A percentile compares a stretch with the other conserved stretches of the same genome.
Conservation (phyloP, 805 yeast species). For the Suhomyces sp. region DNA sequence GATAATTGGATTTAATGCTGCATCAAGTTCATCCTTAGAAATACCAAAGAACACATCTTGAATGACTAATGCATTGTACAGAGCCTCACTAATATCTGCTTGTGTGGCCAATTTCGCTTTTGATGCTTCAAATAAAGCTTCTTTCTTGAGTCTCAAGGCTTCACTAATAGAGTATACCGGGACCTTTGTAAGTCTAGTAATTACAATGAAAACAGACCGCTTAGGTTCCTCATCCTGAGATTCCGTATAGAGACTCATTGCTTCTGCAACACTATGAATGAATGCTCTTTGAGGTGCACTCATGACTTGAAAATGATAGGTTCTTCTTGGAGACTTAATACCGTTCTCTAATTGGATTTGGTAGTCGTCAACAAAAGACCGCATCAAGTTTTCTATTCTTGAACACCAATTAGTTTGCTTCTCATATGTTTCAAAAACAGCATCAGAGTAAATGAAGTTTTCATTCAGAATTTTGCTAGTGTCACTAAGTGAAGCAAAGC, state of each 20-base stretch:
- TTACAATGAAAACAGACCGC: conserved; percentile 63
- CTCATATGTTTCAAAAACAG: conserved; percentile 45
- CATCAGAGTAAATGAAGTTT: conserved; percentile 45
- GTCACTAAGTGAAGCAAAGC: conserved; percentile 16
- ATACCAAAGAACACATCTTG: conserved; percentile 55
- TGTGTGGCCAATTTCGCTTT: conserved; percentile 20
- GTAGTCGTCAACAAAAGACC: conserved; percentile 46
- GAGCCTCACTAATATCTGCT: conserved; percentile 26
- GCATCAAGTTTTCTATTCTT: conserved; percentile 55
- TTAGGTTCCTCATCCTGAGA: conserved; percentile 83
- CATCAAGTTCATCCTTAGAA: conserved; percentile 45
- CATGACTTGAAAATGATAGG: conserved; percentile 75
- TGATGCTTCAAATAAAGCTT: conserved; percentile 19
- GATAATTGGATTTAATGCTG: conserved; percentile 22
- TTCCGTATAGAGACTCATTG: conserved; percentile 60
- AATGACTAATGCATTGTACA: conserved; percentile 55
- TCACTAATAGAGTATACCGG: conserved; percentile 51
- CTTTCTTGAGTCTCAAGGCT: conserved; percentile 29
- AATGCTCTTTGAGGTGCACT: conserved; percentile 64
- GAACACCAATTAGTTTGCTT: conserved; percentile 69
- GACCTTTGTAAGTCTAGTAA: conserved; percentile 28
- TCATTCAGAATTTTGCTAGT: conserved; percentile 6
- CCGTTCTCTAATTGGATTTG: conserved; percentile 17
- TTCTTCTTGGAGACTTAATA: conserved; percentile 24
- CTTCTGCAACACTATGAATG: conserved; percentile 63